A percentile compares a stretch with the other conserved stretches of the same genome.
Conservation (phyloP, 2,329 filamentous ascomycete species). For the Microcyclospora tardicrescens region DNA sequence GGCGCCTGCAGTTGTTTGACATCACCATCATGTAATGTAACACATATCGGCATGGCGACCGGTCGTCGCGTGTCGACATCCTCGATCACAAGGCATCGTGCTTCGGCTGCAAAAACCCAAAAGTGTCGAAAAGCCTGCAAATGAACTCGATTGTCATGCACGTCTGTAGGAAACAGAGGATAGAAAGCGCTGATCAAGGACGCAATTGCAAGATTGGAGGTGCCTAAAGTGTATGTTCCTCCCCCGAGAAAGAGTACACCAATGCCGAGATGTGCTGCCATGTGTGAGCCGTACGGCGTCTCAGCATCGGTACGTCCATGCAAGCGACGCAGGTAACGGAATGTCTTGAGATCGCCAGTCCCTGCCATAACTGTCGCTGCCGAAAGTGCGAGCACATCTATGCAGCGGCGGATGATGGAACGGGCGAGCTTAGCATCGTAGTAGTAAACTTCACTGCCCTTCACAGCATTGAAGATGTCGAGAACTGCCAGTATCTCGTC, state of each 20-base stretch:
- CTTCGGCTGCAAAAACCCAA: slow-evolving; percentile 87
- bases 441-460: slow-evolving; percentile 22
- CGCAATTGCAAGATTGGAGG: slow-evolving; percentile 74
- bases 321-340: slow-evolving; percentile 72
- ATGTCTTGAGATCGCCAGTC: slow-evolving; percentile 74
- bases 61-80: slow-evolving; percentile 76
- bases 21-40: slow-evolving; percentile 15
- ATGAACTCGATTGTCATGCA: slow-evolving; percentile 89
- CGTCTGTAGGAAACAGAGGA: slow-evolving; percentile 74
- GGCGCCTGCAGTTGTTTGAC: slow-evolving; percentile 34
- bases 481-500: slow-evolving; percentile 75
- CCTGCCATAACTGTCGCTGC: slow-evolving; percentile 88
- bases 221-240: slow-evolving; percentile 83
- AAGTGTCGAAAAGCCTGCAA: slow-evolving; percentile 94
- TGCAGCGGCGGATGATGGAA: slow-evolving; percentile 77
- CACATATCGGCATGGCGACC: slow-evolving; percentile 38
- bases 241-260: slow-evolving; percentile 84
- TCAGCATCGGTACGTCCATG: slow-evolving; percentile 77
- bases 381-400: slow-evolving; percentile 73
- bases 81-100: slow-evolving; percentile 74
- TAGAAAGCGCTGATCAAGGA: slow-evolving; percentile 85
- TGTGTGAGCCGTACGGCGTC: slow-evolving; percentile 82
- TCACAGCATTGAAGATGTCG: slow-evolving; percentile 35
- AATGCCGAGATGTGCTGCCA: slow-evolving; percentile 84
- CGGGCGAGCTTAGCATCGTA: slow-evolving; percentile 80